Percentiles rank a stretch among this genome's conserved stretches.
phyloP scores from a whole-genome alignment of 768 basidiomycete species.

The Xanthoconium stramineum region DNA sequence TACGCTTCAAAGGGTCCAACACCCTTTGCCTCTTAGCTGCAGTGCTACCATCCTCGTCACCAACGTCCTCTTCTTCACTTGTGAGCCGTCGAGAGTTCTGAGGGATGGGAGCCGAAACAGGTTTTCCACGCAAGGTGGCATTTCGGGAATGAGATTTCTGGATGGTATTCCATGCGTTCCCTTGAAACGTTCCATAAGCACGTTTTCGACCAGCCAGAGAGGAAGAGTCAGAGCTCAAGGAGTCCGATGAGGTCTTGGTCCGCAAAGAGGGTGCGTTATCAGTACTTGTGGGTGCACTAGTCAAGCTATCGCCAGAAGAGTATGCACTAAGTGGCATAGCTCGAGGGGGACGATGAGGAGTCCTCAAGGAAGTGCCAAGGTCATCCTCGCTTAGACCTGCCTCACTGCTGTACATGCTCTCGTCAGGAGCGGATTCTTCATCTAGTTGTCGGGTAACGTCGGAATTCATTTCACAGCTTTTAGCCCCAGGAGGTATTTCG shows the following conservation, averaged over 20 bases:
- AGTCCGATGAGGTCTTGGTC: slow-evolving; percentile 43
- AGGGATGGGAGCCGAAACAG: background rate
- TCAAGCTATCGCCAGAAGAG: slow-evolving; percentile 27
- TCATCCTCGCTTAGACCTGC: slow-evolving; percentile 43
- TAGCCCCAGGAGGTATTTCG: slow-evolving; percentile 39
- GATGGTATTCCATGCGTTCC: background rate
- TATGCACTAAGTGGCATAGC: slow-evolving; percentile 19
- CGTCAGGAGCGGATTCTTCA: slow-evolving; percentile 22
- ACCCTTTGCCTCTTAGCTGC: slow-evolving; percentile 27
- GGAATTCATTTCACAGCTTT: slow-evolving; percentile 7
- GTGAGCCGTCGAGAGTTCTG: slow-evolving; percentile 19
- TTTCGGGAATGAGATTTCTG: slow-evolving; percentile 13
- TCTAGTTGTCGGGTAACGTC: slow-evolving; percentile 8
- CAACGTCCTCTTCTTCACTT: slow-evolving; percentile 21
- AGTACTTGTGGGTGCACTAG: slow-evolving; percentile 37
- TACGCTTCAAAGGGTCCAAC: slow-evolving; percentile 24
- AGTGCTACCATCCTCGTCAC: slow-evolving; percentile 3
- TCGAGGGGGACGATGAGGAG: slow-evolving; percentile 43
- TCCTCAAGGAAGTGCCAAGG: slow-evolving; percentile 65
- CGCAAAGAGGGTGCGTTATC: slow-evolving; percentile 38
- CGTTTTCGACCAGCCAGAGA: slow-evolving; percentile 43
- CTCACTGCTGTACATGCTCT: slow-evolving; percentile 26
- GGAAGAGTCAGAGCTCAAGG: slow-evolving; percentile 36
- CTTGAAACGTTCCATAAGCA: slow-evolving; percentile 17
- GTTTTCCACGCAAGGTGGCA: slow-evolving; percentile 29